Conservation (phyloP, 495 filamentous ascomycete species). For the Sabuloglossum arenarium region DNA sequence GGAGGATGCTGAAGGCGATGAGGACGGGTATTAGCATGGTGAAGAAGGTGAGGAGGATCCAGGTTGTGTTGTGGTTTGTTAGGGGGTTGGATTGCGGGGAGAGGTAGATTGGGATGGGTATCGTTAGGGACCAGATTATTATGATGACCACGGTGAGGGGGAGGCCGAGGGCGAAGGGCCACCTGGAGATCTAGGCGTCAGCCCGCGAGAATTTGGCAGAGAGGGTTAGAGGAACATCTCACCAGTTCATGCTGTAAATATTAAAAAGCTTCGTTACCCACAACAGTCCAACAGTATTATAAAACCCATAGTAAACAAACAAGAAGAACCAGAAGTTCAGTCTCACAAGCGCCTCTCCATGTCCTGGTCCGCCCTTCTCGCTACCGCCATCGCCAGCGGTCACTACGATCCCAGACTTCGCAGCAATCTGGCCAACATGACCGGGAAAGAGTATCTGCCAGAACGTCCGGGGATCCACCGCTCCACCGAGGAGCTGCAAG, state of each 20-base stretch:
- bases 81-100: conserved; percentile 25
- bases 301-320: conserved; percentile 42
- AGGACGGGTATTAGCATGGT: conserved; percentile 41
- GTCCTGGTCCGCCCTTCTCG: conserved; percentile 26
- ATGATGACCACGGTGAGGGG: conserved; percentile 33
- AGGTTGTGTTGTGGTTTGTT: conserved; percentile 35
- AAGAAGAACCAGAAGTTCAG: conserved; percentile 52
- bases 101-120: conserved; percentile 34
- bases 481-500: background rate
- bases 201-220: background rate
- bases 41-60: conserved; percentile 41
- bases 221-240: background rate
- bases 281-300: conserved; percentile 37
- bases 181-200: conserved; percentile 16
- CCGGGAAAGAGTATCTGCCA: background rate
- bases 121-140: conserved; percentile 28
- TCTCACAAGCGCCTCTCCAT: conserved; percentile 34
- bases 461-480: background rate
- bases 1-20: conserved; percentile 35
- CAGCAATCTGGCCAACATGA: background rate
- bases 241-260: conserved; percentile 41
- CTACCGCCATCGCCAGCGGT: conserved; percentile 3
- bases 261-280: conserved; percentile 53
- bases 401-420: background rate
- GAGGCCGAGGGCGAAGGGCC: conserved; percentile 37